Base-by-base conservation (phyloP, 2,329 filamentous ascomycete species). In the Penicillium sp. region DNA sequence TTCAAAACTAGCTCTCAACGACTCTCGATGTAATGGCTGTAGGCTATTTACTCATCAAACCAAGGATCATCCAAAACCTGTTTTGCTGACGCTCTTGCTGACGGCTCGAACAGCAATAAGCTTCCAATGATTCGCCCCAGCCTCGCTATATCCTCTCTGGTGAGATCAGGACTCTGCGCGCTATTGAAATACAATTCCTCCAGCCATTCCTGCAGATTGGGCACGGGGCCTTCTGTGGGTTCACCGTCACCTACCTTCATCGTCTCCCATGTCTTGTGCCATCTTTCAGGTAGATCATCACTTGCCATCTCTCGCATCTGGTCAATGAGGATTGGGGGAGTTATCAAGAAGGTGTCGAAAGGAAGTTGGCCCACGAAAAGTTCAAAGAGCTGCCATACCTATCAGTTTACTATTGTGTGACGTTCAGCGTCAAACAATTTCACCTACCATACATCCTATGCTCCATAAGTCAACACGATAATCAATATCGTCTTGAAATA, bases 391-490 rank as follows among this genome's bases (percentile, higher is more conserved):
- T 71, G 49, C 41, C 5, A 1, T 19, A 41, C 10, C 38, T 21
- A 13, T 41, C 2, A 41, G 19, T 1, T 41, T 1, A 39, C n/a
- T 19, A 12, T 19, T 19, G 0, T 39, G 1, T 12, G 0, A 9
- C 0, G 9, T 39, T 19, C 4, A 39, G 0, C n/a, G 36, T 19
- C 36, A 2, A 39, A 39, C 6, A 9, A 6, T 7, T 21, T 21
- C 36, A 39, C 36, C n/a, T 12, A 41, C 38, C 38, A 41, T 66
- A 44, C 70, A 77, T 2, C 69, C 75, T 63, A 72, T 65, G 58
- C 73, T 73, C 75, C 73, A 78, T 15, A 77, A 56, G 49, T 78
- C 73, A 6, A 77, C 68, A 48, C 65, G 69, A 65, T 73, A 61
- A 63, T 77, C 70, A 45, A 74, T 54, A 12, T 49, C 53, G 27